Base-by-base conservation (phyloP, 345 rosid species). In the Lepidium didymum region DNA sequence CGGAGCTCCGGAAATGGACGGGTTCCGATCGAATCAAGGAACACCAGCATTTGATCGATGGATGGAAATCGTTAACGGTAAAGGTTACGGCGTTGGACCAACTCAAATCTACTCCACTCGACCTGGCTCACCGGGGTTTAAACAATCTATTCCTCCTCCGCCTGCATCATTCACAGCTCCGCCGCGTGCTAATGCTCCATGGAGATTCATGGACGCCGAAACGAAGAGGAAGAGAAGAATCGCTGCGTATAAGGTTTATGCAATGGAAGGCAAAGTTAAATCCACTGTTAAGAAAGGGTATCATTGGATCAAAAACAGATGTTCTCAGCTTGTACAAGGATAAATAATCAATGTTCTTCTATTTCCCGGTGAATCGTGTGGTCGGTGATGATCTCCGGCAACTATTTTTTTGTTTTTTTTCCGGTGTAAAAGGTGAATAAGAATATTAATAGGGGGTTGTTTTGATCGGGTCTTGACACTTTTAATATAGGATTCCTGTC, bases 251-350 rank as follows among this genome's bases (percentile, higher is more conserved):
- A 88, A 88, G 69, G 82, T 82, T 35, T 88, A 84, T 46, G 78
- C 81, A 0, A 82, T 88, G 56, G 96, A 88, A 82, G 88, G 83
- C 0, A 86, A 79, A 60, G 81, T 86, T 23, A 84, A 86, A 74
- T 52, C 82, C 9, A 81, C 91, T 3, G 67, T 84, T 31, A 83
- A 68, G 41, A 81, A 75, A 18, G 83, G 92, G 4, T 60, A 82
- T 47, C 84, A 76, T 52, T 89, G 96, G 96, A 81, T 89, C 78
- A 86, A 83, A 61, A 81, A 64, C 76, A 82, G 75, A 62, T 86
- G 82, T 68, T 85, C 84, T 16, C 77, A 55, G 72, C 70, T 86
- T 59, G 64, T 77, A 8, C 81, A 82, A 41, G 74, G 84, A 1
- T 78, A 77, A 76, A 79, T 3, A 2, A 14, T 10, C 4, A 7